These are phyloP conservation scores for Zizania latifolia DNA, from an alignment of 176 grass and related monocot genomes.

Conservation along the genomic window DNA sequence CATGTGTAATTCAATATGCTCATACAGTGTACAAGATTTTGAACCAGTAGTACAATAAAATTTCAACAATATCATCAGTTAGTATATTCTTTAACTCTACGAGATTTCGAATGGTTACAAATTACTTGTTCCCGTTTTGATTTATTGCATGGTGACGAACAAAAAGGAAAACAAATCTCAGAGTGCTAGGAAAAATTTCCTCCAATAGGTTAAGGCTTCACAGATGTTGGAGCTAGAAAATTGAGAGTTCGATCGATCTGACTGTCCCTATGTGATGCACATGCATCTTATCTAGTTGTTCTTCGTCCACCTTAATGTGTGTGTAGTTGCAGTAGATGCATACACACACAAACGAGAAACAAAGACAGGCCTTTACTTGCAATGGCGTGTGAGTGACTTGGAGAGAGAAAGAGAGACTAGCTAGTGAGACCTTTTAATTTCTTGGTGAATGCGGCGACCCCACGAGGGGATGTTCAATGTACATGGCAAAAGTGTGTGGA, in stretches of 20 bases:
- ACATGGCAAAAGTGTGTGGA: conserved; percentile 16
- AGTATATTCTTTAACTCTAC: no score
- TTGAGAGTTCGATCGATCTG: neutral
- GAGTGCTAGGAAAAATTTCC: neutral
- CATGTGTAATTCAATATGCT: no score
- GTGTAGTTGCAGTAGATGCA: neutral
- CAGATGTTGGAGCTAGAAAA: neutral
- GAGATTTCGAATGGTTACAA: neutral
- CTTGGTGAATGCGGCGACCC: conserved; percentile 29
- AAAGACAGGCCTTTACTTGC: neutral
- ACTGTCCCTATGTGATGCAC: neutral
- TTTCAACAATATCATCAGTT: no score
- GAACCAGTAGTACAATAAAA: no score
- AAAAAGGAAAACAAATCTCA: neutral
- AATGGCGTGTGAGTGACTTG: neutral
- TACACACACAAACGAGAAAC: neutral
- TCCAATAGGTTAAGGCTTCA: neutral
- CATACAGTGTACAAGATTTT: no score
- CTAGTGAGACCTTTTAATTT: conserved; percentile 5
- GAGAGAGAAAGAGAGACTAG: neutral
- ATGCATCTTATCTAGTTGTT: neutral
- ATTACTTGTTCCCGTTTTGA: neutral
- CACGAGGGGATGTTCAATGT: conserved; percentile 25
- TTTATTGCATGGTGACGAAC: neutral
- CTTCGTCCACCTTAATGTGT: neutral